A percentile compares a stretch with the other conserved stretches of the same genome.
phyloP scores from a whole-genome alignment of 495 filamentous ascomycete species.

The Astrothelium subdiscretum region DNA sequence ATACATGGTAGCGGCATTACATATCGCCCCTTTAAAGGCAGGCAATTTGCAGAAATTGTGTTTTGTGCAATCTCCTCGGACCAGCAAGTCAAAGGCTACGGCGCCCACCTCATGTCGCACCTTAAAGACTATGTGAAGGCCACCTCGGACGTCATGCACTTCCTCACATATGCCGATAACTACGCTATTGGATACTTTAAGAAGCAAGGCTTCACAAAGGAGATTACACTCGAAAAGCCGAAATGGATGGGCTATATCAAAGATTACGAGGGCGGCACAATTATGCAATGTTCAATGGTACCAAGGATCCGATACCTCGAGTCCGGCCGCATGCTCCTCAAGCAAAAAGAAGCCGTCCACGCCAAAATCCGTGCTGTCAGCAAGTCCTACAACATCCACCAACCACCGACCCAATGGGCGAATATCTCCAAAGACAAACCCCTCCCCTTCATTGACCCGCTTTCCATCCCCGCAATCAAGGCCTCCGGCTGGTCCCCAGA shows the following conservation, averaged over 20 bases:
- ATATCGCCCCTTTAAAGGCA: constrained; percentile 86
- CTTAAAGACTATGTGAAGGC: constrained; percentile 98
- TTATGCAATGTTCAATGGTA: constrained; percentile 98
- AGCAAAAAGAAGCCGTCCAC: constrained; percentile 89
- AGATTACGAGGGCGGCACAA: constrained; percentile 96
- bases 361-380: constrained; percentile 90
- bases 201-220: constrained; percentile 97
- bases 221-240: constrained; percentile 81
- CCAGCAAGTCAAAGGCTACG: constrained; percentile 97
- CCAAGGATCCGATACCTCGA: constrained; percentile 92
- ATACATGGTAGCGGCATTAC: constrained; percentile 62
- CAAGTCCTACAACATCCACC: constrained; percentile 78
- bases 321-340: constrained; percentile 84
- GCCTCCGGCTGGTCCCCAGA: constrained; percentile 89
- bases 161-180: constrained; percentile 96
- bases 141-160: constrained; percentile 93
- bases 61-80: constrained; percentile 97
- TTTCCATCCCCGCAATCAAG: constrained; percentile 71
- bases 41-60: constrained; percentile 94
- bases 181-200: constrained; percentile 99
- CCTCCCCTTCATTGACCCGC: constrained; percentile 61
- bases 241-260: constrained; percentile 99
- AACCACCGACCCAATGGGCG: constrained; percentile 76
- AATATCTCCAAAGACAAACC: constrained; percentile 72
- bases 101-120: constrained; percentile 95